phyloP scores from a whole-genome alignment of 2,329 filamentous ascomycete genomes.

The Colletotrichum lentis region DNA sequence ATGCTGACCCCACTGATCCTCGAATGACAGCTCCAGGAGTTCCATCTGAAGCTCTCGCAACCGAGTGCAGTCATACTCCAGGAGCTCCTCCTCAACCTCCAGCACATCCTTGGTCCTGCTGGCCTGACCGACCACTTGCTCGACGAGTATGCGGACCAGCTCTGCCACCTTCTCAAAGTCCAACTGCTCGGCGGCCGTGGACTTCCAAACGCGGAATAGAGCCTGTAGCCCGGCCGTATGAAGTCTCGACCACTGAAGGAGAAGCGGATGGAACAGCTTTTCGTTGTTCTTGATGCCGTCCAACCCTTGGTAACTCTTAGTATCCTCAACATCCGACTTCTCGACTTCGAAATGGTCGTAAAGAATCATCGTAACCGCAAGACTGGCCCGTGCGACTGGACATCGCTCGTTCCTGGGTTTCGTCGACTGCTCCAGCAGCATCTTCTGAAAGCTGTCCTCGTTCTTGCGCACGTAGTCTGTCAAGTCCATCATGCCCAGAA shows the following conservation, averaged over 20 bases:
- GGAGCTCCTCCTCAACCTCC: constrained; percentile 88
- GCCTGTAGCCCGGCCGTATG: constrained; percentile 86
- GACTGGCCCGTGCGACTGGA: constrained; percentile 84
- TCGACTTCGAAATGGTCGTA: constrained; percentile 98
- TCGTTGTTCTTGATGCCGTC: constrained; percentile 83
- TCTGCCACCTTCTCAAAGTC: constrained; percentile 96
- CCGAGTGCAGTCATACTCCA: constrained; percentile 80
- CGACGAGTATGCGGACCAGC: constrained; percentile 86
- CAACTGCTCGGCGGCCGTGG: constrained; percentile 80
- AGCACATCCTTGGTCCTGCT: constrained; percentile 82
- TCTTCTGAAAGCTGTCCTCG: constrained; percentile 90
- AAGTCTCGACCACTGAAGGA: constrained; percentile 91
- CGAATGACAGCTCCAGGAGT: constrained; percentile 86
- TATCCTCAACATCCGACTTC: constrained; percentile 80
- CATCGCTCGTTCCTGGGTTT: constrained; percentile 77
- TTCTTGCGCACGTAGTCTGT: constrained; percentile 92
- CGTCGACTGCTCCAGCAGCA: constrained; percentile 86
- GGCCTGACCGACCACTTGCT: constrained; percentile 86
- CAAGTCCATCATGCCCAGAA: constrained; percentile 96
- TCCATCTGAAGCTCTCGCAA: constrained; percentile 93
- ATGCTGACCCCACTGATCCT: constrained; percentile 93
- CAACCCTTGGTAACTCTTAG: constrained; percentile 75
- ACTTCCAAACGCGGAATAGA: constrained; percentile 93
- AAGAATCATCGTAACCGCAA: constrained; percentile 85
- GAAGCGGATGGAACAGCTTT: constrained; percentile 82